Evolutionary conservation across 2,329 filamentous ascomycete species (phyloP), one percentile per base, ranked within the genome.

Genomic region (Graphiopsis chlorocephala): DNA sequence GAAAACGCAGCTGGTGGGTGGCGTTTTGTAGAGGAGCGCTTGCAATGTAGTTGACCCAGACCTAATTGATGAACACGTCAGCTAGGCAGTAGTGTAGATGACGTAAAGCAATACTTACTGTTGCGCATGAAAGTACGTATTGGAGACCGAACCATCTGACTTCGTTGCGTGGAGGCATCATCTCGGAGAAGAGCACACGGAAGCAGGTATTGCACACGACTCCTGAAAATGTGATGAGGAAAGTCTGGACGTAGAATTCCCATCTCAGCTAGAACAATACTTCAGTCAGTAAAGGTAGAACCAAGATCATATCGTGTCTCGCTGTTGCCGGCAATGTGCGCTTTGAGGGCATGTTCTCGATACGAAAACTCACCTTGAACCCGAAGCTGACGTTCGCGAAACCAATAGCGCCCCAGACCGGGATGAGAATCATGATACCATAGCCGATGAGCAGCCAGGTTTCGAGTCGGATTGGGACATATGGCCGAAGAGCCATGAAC

Each of bases 31-130:
- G 38, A 11, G 64, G 64, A 52, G 64, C 64, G 53, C 50, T 59
- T 25, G 64, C 64, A 28, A 66, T 61, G 61, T 66, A 66, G 64
- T 63, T 66, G 50, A 66, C 60, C 64, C 64, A 66, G 45, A 66
- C 60, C 60, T 66, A 20, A 45, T 45, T 45, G 8, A n/a, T 42
- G 7, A 10, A 42, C 17, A 1, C 5, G 38, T 45, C n/a, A 45
- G 38, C n/a, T 45, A 3, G n/a, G 7, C 7, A 10, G 8, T 45
- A 11, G n/a, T 45, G n/a, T 20, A 10, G 8, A 11, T 20, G n/a
- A 12, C 5, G 3, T 11, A 11, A 1, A n/a, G n/a, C n/a, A 7
- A 15, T 4, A 31, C 60, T 50, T 63, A 66, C 60, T 25, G 64
- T 66, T 59, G 61, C 61, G 26, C 64, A 57, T 28, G 64, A 66